Evolutionary conservation across 116 monocot species (phyloP), one percentile per base, ranked within the genome.

Genomic region (Zostera marina): DNA sequence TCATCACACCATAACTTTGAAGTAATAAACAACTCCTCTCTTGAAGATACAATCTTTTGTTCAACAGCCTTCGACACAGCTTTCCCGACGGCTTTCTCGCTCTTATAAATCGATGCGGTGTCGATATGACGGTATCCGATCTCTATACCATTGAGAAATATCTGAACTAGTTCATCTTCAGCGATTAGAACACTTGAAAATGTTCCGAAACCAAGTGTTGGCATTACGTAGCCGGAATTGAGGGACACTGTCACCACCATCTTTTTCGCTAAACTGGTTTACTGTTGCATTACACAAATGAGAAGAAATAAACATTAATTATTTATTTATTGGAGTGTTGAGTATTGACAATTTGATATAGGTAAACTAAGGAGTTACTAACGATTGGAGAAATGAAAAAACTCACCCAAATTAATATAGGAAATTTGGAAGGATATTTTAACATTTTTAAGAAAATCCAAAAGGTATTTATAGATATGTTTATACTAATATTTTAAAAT

Each of bases 1-100:
- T 72, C 60, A 3, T 1, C 16, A 41, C 67, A 73, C 61, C 67
- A 73, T 21, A 74, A 68, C 74, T 74, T 74, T 46, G 74, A 58
- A 11, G 68, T 68, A 16, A 74, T 12, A 52, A 74, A 74, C 6
- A 63, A 12, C 42, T 74, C 68, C 7, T 63, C 56, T 21, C 73
- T 62, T 0, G 73, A 68, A 11, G 3, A 11, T 1, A 74, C 8
- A 9, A 63, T 25, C 12, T 58, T 68, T 7, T 20, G 66, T 8
- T 16, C 23, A 15, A 66, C 7, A 41, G 73, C 67, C 24, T 67
- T 56, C 8, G 32, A 47, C 0, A 73, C 56, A 53, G 73, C 73
- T 25, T 67, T 60, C 16, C 73, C 67, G 55, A 73, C 22, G 3
- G 67, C 54, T 44, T 6, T 4, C 73, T 73, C 73, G 10, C 61